Evolutionary conservation across 331 rosid genomes (phyloP).

Genomic region (Quercus phellos): DNA sequence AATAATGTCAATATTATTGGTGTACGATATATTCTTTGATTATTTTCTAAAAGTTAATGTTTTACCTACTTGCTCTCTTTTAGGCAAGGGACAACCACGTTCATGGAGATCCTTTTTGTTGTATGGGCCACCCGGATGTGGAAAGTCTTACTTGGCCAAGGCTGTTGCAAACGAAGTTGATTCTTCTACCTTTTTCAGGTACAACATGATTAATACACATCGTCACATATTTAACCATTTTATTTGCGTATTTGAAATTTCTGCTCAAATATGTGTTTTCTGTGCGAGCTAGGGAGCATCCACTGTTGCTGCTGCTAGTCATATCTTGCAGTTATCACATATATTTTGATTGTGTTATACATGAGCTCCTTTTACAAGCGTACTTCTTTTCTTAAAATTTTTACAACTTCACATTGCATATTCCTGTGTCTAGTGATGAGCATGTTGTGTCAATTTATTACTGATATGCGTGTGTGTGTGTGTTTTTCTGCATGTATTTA

Average conservation of each 20-base stretch:
- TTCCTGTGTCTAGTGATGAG: neutral
- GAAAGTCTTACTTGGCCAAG: slow-evolving; percentile 96
- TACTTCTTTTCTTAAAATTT: no score
- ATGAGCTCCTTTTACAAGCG: no score
- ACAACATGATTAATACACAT: neutral
- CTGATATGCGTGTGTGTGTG: no score
- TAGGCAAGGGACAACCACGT: slow-evolving; percentile 82
- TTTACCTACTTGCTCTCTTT: slow-evolving; percentile 1
- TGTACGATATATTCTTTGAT: neutral
- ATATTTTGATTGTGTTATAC: neutral
- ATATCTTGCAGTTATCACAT: neutral
- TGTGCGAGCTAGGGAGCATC: no score
- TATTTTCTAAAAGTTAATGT: neutral
- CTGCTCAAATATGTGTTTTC: no score
- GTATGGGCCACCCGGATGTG: slow-evolving; percentile 98
- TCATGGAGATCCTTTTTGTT: slow-evolving; percentile 85
- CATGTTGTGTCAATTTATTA: neutral
- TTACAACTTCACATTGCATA: no score
- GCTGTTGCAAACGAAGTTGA: slow-evolving; percentile 99
- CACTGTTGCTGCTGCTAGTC: neutral
- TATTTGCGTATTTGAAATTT: neutral
- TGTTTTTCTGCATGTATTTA: no score
- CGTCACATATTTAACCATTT: neutral
- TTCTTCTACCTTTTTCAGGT: slow-evolving; percentile 89
- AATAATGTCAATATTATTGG: neutral